These are phyloP conservation scores for Cryphonectria japonica DNA, from an alignment of 2,329 filamentous ascomycete species.

Conservation along the genomic window DNA sequence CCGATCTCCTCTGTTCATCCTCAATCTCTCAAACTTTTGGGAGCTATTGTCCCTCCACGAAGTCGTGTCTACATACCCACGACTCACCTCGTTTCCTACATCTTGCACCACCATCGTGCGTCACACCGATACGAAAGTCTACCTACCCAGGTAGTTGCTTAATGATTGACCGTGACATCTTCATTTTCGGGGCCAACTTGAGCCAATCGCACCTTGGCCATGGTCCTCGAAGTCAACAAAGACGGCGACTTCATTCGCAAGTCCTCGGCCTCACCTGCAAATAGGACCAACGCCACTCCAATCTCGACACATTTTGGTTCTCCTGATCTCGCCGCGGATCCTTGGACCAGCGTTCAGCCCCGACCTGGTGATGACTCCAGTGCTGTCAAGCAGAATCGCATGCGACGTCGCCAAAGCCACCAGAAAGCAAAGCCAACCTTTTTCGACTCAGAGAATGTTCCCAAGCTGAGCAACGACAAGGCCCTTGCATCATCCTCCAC, in stretches of 20 bases:
- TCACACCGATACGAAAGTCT: not conserved
- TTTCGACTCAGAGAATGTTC: not conserved
- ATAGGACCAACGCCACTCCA: slow-evolving; percentile 3
- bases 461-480: not conserved
- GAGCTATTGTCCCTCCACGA: not conserved
- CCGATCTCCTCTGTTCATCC: not conserved
- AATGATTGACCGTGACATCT: not conserved
- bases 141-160: not conserved
- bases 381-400: slow-evolving; percentile 33
- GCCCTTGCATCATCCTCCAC: not conserved
- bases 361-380: slow-evolving; percentile 36
- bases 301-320: slow-evolving; percentile 9
- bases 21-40: not conserved
- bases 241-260: slow-evolving; percentile 3
- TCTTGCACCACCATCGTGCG: not conserved
- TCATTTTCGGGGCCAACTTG: not conserved
- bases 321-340: not conserved
- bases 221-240: slow-evolving; percentile 5
- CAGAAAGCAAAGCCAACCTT: slow-evolving; percentile 21
- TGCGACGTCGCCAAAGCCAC: slow-evolving; percentile 1
- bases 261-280: not conserved
- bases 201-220: not conserved
- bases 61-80: not conserved
- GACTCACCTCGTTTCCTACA: not conserved
- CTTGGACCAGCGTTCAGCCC: slow-evolving; percentile 30